Base-by-base conservation (phyloP, 345 rosid genomes). In the Populus simonii region DNA sequence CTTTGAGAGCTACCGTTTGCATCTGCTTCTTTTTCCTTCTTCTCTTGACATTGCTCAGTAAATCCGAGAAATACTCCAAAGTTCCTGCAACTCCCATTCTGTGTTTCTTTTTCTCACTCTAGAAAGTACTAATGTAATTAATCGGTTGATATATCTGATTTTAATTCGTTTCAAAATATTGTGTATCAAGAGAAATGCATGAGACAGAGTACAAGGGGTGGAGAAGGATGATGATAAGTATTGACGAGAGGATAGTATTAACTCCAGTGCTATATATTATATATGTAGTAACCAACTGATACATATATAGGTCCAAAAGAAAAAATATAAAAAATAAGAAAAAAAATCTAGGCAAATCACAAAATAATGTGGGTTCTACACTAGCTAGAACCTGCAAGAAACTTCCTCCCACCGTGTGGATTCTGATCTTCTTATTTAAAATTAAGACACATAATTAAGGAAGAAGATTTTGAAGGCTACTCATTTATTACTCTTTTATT, bases 41-140 rank as follows among this genome's bases (percentile, higher is more conserved):
- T 76, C 74, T 87, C 76, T 75, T 92, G 31, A 82, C 55, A 63
- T 72, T 78, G 79, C 88, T 78, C 25, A 91, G 83, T 27, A 94
- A 55, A 8, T 85, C 89, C 1, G 94, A 88, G 33, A 94, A 66
- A 85, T 90, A 94, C 10, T 91, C 92, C 73, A 92, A 20, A 16
- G 93, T 90, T n/a, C 96, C 97, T 71, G 82, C 84, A 20, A 92
- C 88, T 80, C 97, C 97, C 97, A 94, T 94, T 76, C 47, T 59
- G 31, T n/a, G 29, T 74, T 74, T 29, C 27, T 59, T 66, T 15
- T n/a, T 36, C 12, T 55, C 17, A 3, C 62, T 57, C 27, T 5
- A 20, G 17, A 41, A 41, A 10, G 10, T 41, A n/a, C n/a, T n/a
- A 68, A 22, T 38, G 8, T 36, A 9, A 39, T 7, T 67, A 3